Evolutionary conservation across 495 filamentous ascomycete genomes (phyloP).

Genomic region (Hypoxylon fragiforme): DNA sequence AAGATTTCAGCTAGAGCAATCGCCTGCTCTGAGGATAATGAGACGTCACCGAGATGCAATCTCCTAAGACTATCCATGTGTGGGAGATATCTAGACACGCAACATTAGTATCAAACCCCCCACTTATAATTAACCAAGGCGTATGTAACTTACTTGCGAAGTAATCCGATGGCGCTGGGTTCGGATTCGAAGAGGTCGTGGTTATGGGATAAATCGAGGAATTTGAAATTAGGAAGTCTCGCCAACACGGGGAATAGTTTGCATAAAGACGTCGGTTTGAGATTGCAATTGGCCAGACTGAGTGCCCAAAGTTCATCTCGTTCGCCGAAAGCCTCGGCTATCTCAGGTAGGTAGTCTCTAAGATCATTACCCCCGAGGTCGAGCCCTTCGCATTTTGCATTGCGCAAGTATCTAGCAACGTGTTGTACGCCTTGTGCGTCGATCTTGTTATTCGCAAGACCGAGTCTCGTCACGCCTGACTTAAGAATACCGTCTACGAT

Average conservation of each 20-base stretch:
- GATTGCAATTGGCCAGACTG: constrained; percentile 84
- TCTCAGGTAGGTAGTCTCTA: constrained; percentile 65
- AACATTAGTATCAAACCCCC: constrained; percentile 19
- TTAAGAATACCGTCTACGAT: constrained; percentile 76
- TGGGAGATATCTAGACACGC: constrained; percentile 65
- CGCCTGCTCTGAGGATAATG: constrained; percentile 79
- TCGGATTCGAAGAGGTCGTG: constrained; percentile 72
- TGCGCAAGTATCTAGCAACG: constrained; percentile 71
- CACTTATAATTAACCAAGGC: background rate
- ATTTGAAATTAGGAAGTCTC: constrained; percentile 74
- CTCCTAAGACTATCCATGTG: constrained; percentile 80
- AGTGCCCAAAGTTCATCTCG: constrained; percentile 75
- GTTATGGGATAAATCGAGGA: constrained; percentile 91
- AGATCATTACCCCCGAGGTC: constrained; percentile 92
- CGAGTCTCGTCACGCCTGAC: constrained; percentile 74
- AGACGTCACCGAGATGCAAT: constrained; percentile 86
- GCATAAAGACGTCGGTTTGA: constrained; percentile 70
- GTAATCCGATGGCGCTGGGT: constrained; percentile 72
- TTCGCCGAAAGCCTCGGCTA: constrained; percentile 65
- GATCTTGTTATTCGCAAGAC: constrained; percentile 79
- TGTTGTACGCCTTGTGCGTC: constrained; percentile 72
- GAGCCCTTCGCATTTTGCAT: constrained; percentile 79
- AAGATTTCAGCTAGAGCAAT: constrained; percentile 89
- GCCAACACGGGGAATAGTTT: constrained; percentile 75
- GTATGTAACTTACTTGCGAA: constrained; percentile 61